Evolutionary conservation across 2,329 filamentous ascomycete genomes (phyloP).

Genomic region (Ascochyta lentis): DNA sequence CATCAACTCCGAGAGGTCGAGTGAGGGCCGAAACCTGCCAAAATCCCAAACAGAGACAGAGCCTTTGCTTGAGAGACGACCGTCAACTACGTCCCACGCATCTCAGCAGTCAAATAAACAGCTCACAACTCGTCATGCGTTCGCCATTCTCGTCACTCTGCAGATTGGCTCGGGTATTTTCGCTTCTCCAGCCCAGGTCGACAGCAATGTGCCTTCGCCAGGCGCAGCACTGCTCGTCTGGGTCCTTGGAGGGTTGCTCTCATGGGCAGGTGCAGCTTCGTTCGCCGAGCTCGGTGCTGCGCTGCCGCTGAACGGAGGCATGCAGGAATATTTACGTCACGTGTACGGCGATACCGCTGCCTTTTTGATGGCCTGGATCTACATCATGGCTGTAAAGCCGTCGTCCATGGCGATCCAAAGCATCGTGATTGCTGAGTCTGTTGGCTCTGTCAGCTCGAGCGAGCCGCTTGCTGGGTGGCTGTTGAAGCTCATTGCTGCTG

Average conservation of each 20-base stretch:
- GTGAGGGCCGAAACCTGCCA: slow-evolving; percentile 16
- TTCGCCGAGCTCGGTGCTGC: slow-evolving; percentile 69
- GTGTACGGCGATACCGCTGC: slow-evolving; percentile 67
- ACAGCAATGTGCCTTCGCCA: slow-evolving; percentile 68
- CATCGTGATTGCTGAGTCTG: slow-evolving; percentile 64
- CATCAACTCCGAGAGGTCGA: slow-evolving; percentile 8
- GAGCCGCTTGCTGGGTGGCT: slow-evolving; percentile 19
- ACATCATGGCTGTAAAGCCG: slow-evolving; percentile 70
- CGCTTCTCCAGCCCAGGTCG: slow-evolving; percentile 68
- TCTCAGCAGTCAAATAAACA: slow-evolving; percentile 29
- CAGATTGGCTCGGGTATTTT: slow-evolving; percentile 71
- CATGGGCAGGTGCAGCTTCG: slow-evolving; percentile 69
- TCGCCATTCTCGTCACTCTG: slow-evolving; percentile 67
- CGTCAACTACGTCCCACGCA: slow-evolving; percentile 22
- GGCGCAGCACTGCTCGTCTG: slow-evolving; percentile 65
- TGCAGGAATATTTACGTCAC: slow-evolving; percentile 68
- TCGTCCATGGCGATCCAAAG: slow-evolving; percentile 68
- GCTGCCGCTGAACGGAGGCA: slow-evolving; percentile 68
- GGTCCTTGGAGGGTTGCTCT: slow-evolving; percentile 66
- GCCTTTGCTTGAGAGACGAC: slow-evolving; percentile 32
- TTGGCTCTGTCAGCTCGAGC: slow-evolving; percentile 56
- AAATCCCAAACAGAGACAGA: slow-evolving; percentile 32
- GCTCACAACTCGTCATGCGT: slow-evolving; percentile 51
- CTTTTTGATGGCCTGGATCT: slow-evolving; percentile 71
- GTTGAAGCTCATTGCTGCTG: slow-evolving; percentile 48